These are phyloP conservation scores for Vitis hybrid DNA, from an alignment of 177 flowering plant genomes.

Conservation along the genomic window DNA sequence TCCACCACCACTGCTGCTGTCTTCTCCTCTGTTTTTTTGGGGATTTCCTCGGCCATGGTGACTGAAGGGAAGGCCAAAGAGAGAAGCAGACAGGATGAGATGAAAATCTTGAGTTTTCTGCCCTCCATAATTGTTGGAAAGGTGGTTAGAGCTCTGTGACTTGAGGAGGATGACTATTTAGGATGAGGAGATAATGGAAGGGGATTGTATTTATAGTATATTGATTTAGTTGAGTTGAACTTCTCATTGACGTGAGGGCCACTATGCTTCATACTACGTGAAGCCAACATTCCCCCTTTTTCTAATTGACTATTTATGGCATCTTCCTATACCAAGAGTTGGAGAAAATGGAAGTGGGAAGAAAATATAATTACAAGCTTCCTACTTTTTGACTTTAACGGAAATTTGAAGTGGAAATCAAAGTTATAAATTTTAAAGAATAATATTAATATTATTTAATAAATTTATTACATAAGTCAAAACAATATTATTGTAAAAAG, in stretches of 20 bases:
- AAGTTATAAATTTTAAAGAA: too few species aligned
- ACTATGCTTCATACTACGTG: slow-evolving; percentile 33
- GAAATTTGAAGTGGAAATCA: too few species aligned
- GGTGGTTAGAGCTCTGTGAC: not conserved
- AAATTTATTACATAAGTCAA: too few species aligned
- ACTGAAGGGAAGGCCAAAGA: slow-evolving; percentile 28
- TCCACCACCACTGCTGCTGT: slow-evolving; percentile 59
- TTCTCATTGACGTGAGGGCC: slow-evolving; percentile 33
- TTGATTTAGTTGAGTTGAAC: not conserved
- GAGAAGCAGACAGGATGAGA: slow-evolving; percentile 37
- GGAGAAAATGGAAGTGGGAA: too few species aligned
- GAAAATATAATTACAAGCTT: too few species aligned
- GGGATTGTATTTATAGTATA: not conserved
- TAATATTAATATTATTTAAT: too few species aligned
- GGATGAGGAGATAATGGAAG: not conserved
- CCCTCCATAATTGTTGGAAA: slow-evolving; percentile 35
- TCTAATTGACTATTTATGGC: not conserved
- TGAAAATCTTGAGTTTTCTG: slow-evolving; percentile 16
- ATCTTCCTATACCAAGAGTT: too few species aligned
- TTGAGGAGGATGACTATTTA: not conserved
- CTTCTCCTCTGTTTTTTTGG: slow-evolving; percentile 21
- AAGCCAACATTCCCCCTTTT: slow-evolving; percentile 19
- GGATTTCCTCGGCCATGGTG: slow-evolving; percentile 12
- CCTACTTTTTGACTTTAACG: too few species aligned
- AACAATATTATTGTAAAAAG: too few species aligned